A percentile compares a stretch with the other conserved stretches of the same genome.
Evolutionary conservation across 139 green algal genomes (phyloP).

Genomic region (Chlorella sp.): DNA sequence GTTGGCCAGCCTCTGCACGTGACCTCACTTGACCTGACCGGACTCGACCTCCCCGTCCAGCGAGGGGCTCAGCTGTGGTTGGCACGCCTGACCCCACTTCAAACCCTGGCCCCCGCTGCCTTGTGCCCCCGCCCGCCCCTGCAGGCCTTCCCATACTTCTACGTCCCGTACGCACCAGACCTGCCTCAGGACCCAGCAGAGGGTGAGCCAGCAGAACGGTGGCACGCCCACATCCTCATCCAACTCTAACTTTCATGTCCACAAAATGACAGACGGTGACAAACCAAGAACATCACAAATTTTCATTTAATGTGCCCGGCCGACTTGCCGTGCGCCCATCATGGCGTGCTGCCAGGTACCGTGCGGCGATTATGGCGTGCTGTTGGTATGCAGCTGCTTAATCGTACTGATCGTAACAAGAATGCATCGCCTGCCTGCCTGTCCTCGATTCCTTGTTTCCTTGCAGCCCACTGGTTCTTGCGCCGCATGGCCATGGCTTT

Average conservation of each 20-base stretch:
- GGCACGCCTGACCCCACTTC: neutral
- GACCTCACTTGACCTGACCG: too few species aligned
- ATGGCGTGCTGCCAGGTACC: neutral
- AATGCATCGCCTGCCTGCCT: neutral
- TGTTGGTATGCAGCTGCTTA: neutral
- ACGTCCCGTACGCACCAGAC: slow-evolving; percentile 86
- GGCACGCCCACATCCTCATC: neutral
- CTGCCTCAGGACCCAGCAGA: slow-evolving; percentile 70
- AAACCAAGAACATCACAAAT: too few species aligned
- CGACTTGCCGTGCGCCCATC: neutral
- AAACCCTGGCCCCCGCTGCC: neutral
- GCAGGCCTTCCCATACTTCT: slow-evolving; percentile 95
- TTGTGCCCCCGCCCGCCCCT: neutral
- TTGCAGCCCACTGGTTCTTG: slow-evolving; percentile 25
- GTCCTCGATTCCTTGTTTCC: too few species aligned
- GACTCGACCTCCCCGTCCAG: neutral
- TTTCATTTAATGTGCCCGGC: neutral
- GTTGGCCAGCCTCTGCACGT: neutral
- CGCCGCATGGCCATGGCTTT: slow-evolving; percentile 25
- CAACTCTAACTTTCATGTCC: too few species aligned
- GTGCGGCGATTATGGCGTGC: too few species aligned
- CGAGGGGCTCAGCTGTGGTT: too few species aligned
- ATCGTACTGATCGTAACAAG: neutral
- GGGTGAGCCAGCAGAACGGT: slow-evolving; percentile 47
- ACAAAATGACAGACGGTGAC: too few species aligned